phyloP scores from a whole-genome alignment of 1,284 basidiomycete genomes.

The Leccinum pseudoinsigne region DNA sequence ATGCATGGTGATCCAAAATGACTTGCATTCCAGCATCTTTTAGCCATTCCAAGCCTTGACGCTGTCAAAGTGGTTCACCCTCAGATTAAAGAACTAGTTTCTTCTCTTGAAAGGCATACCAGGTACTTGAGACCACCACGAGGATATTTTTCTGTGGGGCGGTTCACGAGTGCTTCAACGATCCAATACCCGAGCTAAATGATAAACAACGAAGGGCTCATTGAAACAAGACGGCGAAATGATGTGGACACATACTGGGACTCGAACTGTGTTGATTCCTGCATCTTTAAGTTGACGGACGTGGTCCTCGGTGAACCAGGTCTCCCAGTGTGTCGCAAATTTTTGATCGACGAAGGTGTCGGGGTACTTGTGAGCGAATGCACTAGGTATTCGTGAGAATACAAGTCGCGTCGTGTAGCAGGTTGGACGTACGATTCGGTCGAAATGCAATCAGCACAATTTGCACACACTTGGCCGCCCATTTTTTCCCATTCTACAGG shows the following conservation, averaged over 20 bases:
- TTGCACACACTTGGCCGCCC: conserved; percentile 46
- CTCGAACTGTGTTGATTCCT: conserved; percentile 72
- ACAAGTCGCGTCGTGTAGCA: not conserved
- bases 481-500: conserved; percentile 46
- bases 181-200: conserved; percentile 79
- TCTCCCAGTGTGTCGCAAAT: conserved; percentile 67
- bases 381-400: conserved; percentile 36
- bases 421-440: conserved; percentile 43
- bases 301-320: conserved; percentile 70
- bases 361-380: conserved; percentile 58
- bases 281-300: conserved; percentile 50
- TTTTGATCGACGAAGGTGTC: conserved; percentile 50
- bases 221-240: not conserved
- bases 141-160: conserved; percentile 60
- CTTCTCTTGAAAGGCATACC: conserved; percentile 36
- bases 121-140: conserved; percentile 66
- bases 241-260: conserved; percentile 52
- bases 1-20: conserved; percentile 75
- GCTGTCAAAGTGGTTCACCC: conserved; percentile 36
- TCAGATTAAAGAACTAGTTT: not conserved
- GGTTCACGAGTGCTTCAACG: conserved; percentile 67
- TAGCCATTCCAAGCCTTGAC: conserved; percentile 59
- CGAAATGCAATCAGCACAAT: conserved; percentile 44
- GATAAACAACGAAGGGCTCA: not conserved
- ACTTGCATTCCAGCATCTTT: conserved; percentile 60